phyloP scores from a whole-genome alignment of 23 red algal species.

The Gracilaria caudata region DNA sequence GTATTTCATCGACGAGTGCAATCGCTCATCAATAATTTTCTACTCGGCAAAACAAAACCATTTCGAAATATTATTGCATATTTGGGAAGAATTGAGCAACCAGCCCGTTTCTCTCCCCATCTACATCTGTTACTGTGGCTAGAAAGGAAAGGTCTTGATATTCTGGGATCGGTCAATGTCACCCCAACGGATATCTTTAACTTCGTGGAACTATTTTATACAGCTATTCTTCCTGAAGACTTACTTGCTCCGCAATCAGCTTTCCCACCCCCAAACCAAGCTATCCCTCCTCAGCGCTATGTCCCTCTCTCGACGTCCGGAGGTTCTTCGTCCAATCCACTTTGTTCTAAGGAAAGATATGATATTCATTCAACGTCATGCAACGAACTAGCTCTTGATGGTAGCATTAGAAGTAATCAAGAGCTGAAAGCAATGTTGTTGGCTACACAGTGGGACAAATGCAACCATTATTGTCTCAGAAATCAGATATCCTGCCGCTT shows the following conservation, averaged over 20 bases:
- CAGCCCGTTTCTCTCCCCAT: background rate
- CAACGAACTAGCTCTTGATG: background rate
- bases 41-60: background rate
- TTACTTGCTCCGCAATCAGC: background rate
- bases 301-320: background rate
- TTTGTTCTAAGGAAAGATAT: background rate
- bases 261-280: background rate
- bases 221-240: background rate
- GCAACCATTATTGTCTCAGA: background rate
- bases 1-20: background rate
- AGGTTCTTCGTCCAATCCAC: background rate
- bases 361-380: background rate
- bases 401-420: background rate
- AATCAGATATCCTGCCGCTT: background rate
- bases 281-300: background rate
- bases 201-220: background rate
- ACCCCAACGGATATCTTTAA: background rate
- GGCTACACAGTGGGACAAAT: background rate
- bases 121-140: background rate
- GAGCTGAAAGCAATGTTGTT: background rate
- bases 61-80: background rate
- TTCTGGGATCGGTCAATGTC: background rate
- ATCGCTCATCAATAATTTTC: background rate
- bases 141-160: background rate
- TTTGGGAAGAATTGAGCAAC: background rate